A percentile compares a stretch with the other conserved stretches of the same genome.
These are phyloP conservation scores for Entomortierella chlamydospora DNA, from an alignment of 192 early-diverging fungal species.

Conservation along the genomic window DNA sequence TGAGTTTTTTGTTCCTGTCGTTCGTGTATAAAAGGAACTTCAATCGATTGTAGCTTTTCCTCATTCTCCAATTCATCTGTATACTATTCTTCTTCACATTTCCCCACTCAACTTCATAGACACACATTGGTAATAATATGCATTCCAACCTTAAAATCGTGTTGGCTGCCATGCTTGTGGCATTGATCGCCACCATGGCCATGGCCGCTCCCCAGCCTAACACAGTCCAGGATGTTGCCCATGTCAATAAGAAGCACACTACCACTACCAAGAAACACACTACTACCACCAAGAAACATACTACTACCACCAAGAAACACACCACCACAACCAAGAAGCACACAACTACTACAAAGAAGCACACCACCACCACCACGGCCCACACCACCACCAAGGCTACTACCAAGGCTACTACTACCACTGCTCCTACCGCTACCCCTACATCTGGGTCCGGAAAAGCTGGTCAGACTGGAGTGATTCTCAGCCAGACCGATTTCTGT, in stretches of 20 bases:
- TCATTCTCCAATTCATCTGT: no score
- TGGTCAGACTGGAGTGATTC: slow-evolving; percentile 26
- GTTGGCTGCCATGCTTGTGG: slow-evolving; percentile 15
- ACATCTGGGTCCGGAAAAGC: background rate
- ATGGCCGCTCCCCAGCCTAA: slow-evolving; percentile 2
- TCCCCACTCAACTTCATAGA: no score
- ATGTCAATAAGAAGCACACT: slow-evolving; percentile 2
- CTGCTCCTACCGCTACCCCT: background rate
- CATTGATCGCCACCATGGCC: slow-evolving; percentile 19
- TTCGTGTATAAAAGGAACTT: no score
- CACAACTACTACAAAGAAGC: background rate
- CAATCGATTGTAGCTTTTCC: no score
- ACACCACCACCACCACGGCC: background rate
- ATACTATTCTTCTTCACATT: no score
- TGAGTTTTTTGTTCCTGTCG: no score
- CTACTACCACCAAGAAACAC: background rate
- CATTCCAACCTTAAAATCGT: slow-evolving; percentile 14
- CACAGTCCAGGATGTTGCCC: background rate
- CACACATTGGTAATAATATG: no score
- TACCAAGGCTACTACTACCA: background rate
- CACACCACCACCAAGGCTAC: background rate
- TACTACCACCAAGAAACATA: slow-evolving; percentile 4
- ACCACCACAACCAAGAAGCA: slow-evolving; percentile 7
- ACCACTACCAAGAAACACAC: background rate
- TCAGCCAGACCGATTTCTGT: slow-evolving; percentile 27